A percentile compares a stretch with the other conserved stretches of the same genome.
phyloP scores from a whole-genome alignment of 106 monocot genomes.

The Phalaenopsis equestris region DNA sequence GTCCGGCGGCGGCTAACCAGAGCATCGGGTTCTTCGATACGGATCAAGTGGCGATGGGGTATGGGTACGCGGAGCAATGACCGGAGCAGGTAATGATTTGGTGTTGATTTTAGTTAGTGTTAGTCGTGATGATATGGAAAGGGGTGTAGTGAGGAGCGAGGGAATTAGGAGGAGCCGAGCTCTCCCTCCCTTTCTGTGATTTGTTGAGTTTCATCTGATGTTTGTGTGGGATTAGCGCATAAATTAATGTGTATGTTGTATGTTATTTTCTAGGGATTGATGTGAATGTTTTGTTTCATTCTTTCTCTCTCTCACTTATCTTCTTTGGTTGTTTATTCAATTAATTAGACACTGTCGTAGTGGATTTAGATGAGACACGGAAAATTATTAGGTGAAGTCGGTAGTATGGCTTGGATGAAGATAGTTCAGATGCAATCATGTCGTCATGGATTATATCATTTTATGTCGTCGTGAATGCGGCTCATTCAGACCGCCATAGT shows the following conservation, averaged over 20 bases:
- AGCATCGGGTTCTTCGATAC: background rate
- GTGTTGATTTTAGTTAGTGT: background rate
- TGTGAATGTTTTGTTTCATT: background rate
- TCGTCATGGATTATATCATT: no score
- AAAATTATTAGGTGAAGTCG: no score
- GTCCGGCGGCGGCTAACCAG: background rate
- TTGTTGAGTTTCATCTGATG: background rate
- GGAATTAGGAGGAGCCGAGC: background rate
- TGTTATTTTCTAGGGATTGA: background rate
- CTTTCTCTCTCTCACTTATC: background rate
- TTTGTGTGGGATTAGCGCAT: no score
- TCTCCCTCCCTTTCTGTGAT: constrained; percentile 2
- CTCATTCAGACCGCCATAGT: no score
- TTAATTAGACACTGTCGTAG: background rate
- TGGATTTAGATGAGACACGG: no score
- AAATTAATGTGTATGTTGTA: background rate
- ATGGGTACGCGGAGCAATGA: background rate
- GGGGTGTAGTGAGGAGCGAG: background rate
- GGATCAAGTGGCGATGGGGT: background rate
- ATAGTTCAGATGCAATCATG: no score
- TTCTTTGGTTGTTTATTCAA: constrained; percentile 1
- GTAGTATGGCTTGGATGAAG: no score
- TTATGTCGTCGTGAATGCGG: no score
- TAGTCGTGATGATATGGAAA: background rate
- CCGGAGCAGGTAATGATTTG: background rate